These are phyloP conservation scores for Melanomma pulvis-pyrius DNA, from an alignment of 495 filamentous ascomycete species.

Conservation along the genomic window DNA sequence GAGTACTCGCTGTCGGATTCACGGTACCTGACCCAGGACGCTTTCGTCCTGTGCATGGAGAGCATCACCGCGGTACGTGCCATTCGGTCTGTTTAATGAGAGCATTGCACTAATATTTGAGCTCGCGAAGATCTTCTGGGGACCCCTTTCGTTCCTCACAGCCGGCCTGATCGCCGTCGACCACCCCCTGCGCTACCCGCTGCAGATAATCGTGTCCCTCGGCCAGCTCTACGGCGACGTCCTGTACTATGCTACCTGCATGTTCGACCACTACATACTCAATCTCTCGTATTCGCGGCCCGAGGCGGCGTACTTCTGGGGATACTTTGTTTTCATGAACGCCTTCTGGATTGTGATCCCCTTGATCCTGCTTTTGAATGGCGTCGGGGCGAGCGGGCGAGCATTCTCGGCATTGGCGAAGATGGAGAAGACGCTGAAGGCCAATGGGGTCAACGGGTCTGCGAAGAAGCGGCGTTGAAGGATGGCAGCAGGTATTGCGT, in stretches of 20 bases:
- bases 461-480: conserved; percentile 28
- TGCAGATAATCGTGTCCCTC: conserved; percentile 72
- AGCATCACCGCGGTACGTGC: conserved; percentile 72
- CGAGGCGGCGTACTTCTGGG: conserved; percentile 82
- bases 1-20: conserved; percentile 85
- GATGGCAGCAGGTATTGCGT: not conserved
- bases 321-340: conserved; percentile 86
- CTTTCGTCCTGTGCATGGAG: conserved; percentile 84
- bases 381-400: conserved; percentile 18
- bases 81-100: not conserved
- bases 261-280: conserved; percentile 64
- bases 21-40: conserved; percentile 75
- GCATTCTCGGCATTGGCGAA: conserved; percentile 34
- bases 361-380: conserved; percentile 33
- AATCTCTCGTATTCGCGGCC: conserved; percentile 69
- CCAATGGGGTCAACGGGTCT: conserved; percentile 19
- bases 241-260: conserved; percentile 82
- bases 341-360: conserved; percentile 84
- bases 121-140: conserved; percentile 64
- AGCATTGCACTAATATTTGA: conserved; percentile 7
- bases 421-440: conserved; percentile 34
- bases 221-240: conserved; percentile 85
- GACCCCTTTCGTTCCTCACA: conserved; percentile 73
- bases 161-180: conserved; percentile 62
- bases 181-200: conserved; percentile 66